Base-by-base conservation (phyloP, 441 rosid genomes). In the Hura crepitans region DNA sequence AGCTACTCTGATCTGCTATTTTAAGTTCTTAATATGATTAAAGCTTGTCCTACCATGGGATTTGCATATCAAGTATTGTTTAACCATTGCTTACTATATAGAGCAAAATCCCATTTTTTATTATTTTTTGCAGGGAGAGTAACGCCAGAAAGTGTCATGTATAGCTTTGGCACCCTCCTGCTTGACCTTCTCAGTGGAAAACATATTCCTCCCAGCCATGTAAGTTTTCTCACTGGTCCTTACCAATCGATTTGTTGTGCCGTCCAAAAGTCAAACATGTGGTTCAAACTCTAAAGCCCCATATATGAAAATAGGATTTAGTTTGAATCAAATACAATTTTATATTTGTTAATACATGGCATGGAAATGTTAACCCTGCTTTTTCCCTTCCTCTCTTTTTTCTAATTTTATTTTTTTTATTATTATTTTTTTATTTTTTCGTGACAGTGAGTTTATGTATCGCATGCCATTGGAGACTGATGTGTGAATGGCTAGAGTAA, bases 201-300 rank as follows among this genome's bases (percentile, higher is more conserved):
- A 75, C 96, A 90, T 81, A 92, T 92, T 80, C 94, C 98, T 79
- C 97, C 96, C 0, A 85, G 97, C 81, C 98, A 85, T 77, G 98
- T 91, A 81, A 86, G 88, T 80, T 74, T 47, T 49, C 14, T 60
- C 39, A 25, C 65, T 31, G 5, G 37, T 45, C 8, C 45, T 42
- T 17, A 18, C 15, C 33, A 6, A 56, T 15, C 30, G 28, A 20
- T 43, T 47, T 59, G 35, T 39, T 68, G 22, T 69, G 46, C 46
- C 18, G 13, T 59, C 39, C 6, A 18, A 12, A 30, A 59, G 65
- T n/a, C 17, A 23, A n/a, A 13, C 30, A 45, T 39, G 25, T 53
- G 35, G 17, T 69, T 20, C 31, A 37, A n/a, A n/a, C n/a, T n/a
- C n/a, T n/a, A 60, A 31, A 25, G 9, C 68, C n/a, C 47, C 27